Evolutionary conservation across 2,329 filamentous ascomycete genomes (phyloP), one percentile per base, ranked within the genome.

Genomic region (Epichloe amarillans): DNA sequence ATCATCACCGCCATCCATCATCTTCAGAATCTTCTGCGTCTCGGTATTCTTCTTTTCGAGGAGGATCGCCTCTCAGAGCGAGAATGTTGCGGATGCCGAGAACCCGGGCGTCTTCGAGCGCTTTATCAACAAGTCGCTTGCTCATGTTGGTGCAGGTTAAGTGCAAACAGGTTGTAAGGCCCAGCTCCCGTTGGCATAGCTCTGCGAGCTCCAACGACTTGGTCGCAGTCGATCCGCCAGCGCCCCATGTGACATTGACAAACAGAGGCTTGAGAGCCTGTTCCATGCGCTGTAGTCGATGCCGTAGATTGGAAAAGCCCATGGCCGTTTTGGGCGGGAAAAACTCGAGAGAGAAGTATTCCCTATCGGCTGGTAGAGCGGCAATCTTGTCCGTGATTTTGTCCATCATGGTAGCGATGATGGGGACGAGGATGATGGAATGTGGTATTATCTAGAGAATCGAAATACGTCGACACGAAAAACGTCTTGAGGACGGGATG

Each of bases 101-200:
- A 10, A 79, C 86, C 69, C 94, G 95, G 46, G 91, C 91, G 62
- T 94, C 87, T 61, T 94, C 87, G 57, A 98, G 72, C 0, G 91
- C 87, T 64, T 90, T 83, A 61, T 98, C 93, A 53, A 98, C 82
- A 59, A 95, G 71, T 47, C 77, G 77, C 57, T 84, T 80, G 64
- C 85, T 93, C 91, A 97, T 97, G 67, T 98, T 97, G 50, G 93
- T 98, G 69, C 93, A 98, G 3, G 93, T 98, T 58, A 98, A 73
- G 66, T 98, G 93, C 57, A 98, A 74, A 66, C 93, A 96, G 54
- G 93, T 98, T 41, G 93, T 97, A 53, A 98, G 76, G 53, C 87
- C 87, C 50, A 97, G 71, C 69, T 95, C 88, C 54, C 89, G 79
- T 72, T 97, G 93, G 67, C 90, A 96, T 61, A 97, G 80, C 71